Evolutionary conservation across 768 basidiomycete species (phyloP), one percentile per base, ranked within the genome.

Genomic region (Boletus reticuloceps): DNA sequence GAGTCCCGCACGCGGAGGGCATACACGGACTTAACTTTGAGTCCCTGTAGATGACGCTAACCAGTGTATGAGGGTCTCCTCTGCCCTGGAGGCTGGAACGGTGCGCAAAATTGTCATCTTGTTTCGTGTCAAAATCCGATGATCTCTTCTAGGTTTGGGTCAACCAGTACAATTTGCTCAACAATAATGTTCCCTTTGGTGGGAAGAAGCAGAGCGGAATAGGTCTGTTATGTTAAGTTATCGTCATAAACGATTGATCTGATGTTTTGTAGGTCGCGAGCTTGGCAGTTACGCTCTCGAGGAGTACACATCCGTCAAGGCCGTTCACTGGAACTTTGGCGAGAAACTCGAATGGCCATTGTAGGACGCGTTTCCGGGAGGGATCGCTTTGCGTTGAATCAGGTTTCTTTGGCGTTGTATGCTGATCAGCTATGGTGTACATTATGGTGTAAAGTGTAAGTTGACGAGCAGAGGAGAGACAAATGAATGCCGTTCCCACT

Each of bases 121-220:
- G 6, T 11, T 34, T 43, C n/a, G 31, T 14, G 16, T 20, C 6
- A 9, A 55, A 34, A 31, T 7, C 45, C 61, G 42, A 69, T 50
- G 43, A 20, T 50, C 27, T 34, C 20, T 20, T 51, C 25, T 34
- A 90, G 87, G 88, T 93, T 40, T 97, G 94, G 94, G 82, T 94
- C 56, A 98, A 98, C 71, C 87, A 92, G 65, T 95, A 94, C 74
- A 89, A 88, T 65, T 40, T 89, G 13, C 70, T 96, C 53, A 82
- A 83, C 73, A 91, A 91, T 69, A 92, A 95, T 55, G 87, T 94
- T 43, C 96, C 96, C 2, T 98, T 98, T 65, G 95, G 96, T 37
- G 96, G 95, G 22, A 96, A 90, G 77, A 96, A 95, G 73, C 88
- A 91, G 69, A 91, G 89, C 41, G 94, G 94, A 50, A 85, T 91